These are phyloP conservation scores for Licmophora abbreviata DNA, from an alignment of 108 stramenopile genomes.

Conservation along the genomic window DNA sequence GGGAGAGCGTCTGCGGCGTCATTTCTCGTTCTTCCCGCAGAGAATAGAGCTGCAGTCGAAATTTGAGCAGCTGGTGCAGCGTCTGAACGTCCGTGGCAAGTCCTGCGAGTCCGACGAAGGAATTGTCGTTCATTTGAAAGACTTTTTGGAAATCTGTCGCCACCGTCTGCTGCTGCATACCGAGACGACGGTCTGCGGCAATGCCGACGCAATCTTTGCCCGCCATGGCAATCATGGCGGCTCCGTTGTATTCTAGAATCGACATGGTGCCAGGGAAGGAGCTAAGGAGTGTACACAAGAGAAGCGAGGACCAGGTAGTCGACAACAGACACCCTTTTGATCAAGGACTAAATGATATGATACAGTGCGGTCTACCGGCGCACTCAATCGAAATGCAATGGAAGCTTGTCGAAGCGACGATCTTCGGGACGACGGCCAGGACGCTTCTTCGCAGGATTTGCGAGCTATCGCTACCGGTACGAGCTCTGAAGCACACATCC, in stretches of 20 bases:
- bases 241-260: slow-evolving; percentile 98
- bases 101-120: slow-evolving; percentile 93
- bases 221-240: slow-evolving; percentile 96
- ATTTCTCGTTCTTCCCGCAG: slow-evolving; percentile 95
- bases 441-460: no score
- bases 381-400: no score
- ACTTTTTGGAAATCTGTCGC: slow-evolving; percentile 91
- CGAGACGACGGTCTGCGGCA: slow-evolving; percentile 91
- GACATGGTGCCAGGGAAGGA: slow-evolving; percentile 55
- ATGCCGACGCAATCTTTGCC: slow-evolving; percentile 99
- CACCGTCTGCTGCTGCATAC: slow-evolving; percentile 90
- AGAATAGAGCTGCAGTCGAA: slow-evolving; percentile 88
- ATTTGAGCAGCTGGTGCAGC: slow-evolving; percentile 71
- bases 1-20: slow-evolving; percentile 88
- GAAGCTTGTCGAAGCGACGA: no score
- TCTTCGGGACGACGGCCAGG: no score
- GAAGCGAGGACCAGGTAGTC: neutral
- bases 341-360: no score
- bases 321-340: no score
- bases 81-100: slow-evolving; percentile 96
- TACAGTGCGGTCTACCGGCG: no score
- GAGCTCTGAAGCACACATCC: no score
- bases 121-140: slow-evolving; percentile 87
- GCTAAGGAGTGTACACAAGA: neutral
- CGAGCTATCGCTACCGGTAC: no score